phyloP scores from a whole-genome alignment of 129 eudicot genomes.

The Tagetes erecta region DNA sequence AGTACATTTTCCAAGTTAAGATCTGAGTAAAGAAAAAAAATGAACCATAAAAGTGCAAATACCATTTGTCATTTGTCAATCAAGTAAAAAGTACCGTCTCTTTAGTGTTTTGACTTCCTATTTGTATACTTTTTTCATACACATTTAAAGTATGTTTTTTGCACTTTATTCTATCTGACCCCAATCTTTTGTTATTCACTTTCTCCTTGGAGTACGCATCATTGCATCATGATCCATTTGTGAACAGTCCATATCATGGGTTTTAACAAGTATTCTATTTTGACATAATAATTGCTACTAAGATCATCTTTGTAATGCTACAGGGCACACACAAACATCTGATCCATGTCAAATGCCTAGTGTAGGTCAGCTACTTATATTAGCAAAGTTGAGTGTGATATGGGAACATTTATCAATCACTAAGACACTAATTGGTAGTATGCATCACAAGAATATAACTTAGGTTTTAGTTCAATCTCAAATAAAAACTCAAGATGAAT shows the following conservation, averaged over 20 bases:
- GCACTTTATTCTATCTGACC: not conserved
- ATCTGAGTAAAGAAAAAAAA: not conserved
- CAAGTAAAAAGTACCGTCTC: not conserved
- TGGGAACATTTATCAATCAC: not conserved
- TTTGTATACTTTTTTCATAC: not conserved
- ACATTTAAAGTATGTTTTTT: constrained; percentile 3
- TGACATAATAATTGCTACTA: not conserved
- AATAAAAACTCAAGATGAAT: not conserved
- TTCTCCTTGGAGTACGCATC: constrained; percentile 9
- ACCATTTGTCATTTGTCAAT: not conserved
- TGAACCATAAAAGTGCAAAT: not conserved
- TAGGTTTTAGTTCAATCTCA: not conserved
- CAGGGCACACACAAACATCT: not conserved
- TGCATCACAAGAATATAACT: not conserved
- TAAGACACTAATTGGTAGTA: not conserved
- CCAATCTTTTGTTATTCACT: not conserved
- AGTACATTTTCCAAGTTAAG: not conserved
- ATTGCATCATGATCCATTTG: not conserved
- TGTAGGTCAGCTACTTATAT: not conserved
- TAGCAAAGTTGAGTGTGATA: constrained; percentile 9
- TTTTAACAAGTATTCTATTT: not conserved
- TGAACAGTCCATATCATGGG: not conserved
- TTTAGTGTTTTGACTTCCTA: not conserved
- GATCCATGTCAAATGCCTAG: not conserved
- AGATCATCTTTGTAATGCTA: constrained; percentile 11